Evolutionary conservation across 1,139 yeast genomes (phyloP).

Genomic region (Hansenula lynferdii): DNA sequence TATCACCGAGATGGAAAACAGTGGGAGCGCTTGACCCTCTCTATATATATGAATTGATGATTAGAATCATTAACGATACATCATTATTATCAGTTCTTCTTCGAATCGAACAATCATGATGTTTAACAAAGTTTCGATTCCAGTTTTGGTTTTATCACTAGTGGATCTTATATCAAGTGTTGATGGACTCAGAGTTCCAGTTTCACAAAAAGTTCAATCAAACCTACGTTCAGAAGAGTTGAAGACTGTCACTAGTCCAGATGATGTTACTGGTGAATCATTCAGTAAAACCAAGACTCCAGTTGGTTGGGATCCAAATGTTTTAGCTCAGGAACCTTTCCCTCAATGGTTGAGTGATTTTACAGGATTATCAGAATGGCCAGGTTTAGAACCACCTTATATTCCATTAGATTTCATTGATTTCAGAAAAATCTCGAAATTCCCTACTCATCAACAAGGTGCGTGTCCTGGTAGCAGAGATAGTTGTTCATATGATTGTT

Average conservation of each 20-base stretch:
- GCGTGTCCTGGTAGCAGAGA: conserved; percentile 48
- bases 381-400: conserved; percentile 81
- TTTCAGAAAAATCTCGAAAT: conserved; percentile 42
- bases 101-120: not conserved
- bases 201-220: conserved; percentile 2
- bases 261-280: not conserved
- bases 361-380: conserved; percentile 78
- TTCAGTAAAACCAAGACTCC: conserved; percentile 11
- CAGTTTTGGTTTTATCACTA: not conserved
- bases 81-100: too few relatives aligned
- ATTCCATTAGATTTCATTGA: conserved; percentile 73
- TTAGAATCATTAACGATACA: too few relatives aligned
- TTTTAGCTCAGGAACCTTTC: conserved; percentile 40
- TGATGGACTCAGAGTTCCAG: not conserved
- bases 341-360: conserved; percentile 77
- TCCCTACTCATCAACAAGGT: conserved; percentile 52
- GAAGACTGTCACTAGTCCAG: not conserved
- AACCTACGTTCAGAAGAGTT: not conserved
- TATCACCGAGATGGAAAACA: too few relatives aligned
- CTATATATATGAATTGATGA: too few relatives aligned
- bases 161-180: not conserved
- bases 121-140: not conserved
- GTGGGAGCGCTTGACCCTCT: too few relatives aligned
- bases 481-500: conserved; percentile 84
- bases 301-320: conserved; percentile 22